phyloP scores from a whole-genome alignment of 164 flowering plant genomes.

The Aristolochia californica region DNA sequence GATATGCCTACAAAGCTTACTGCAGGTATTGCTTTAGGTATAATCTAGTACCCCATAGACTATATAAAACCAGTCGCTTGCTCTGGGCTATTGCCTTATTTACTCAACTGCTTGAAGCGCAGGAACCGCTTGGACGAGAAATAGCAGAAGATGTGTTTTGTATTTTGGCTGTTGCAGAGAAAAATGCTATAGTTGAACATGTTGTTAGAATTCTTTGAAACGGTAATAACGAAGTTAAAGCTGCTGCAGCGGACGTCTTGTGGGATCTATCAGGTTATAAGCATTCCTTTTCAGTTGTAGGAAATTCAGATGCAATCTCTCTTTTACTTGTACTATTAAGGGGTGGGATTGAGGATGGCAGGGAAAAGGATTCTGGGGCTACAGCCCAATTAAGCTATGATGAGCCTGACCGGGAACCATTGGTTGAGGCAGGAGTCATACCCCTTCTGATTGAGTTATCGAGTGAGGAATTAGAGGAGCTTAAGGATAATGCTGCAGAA shows the following conservation, averaged over 20 bases:
- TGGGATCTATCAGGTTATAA: conserved; percentile 45
- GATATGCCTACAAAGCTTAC: conserved; percentile 25
- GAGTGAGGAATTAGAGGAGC: conserved; percentile 32
- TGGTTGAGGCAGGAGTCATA: conserved; percentile 36
- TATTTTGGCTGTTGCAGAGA: conserved; percentile 38
- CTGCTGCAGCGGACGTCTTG: conserved; percentile 46
- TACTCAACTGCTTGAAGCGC: conserved; percentile 35
- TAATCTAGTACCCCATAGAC: conserved; percentile 31
- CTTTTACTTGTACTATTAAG: conserved; percentile 33
- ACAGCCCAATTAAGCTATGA: conserved; percentile 44
- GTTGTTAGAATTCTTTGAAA: conserved; percentile 37
- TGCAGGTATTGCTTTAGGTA: conserved; percentile 45
- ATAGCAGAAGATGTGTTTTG: conserved; percentile 47
- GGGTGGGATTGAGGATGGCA: conserved; percentile 19
- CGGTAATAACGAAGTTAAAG: conserved; percentile 26
- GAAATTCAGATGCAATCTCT: conserved; percentile 37
- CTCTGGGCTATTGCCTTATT: conserved; percentile 42
- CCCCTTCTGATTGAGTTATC: conserved; percentile 27
- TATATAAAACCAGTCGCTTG: conserved; percentile 33
- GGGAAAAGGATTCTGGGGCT: conserved; percentile 36
- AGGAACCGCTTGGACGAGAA: conserved; percentile 32
- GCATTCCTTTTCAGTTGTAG: conserved; percentile 24
- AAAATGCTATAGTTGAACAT: conserved; percentile 30
- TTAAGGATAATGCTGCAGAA: conserved; percentile 45
- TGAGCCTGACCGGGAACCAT: conserved; percentile 22